phyloP scores from a whole-genome alignment of 176 grass and related monocot genomes.

The Oryza glaberrima region DNA sequence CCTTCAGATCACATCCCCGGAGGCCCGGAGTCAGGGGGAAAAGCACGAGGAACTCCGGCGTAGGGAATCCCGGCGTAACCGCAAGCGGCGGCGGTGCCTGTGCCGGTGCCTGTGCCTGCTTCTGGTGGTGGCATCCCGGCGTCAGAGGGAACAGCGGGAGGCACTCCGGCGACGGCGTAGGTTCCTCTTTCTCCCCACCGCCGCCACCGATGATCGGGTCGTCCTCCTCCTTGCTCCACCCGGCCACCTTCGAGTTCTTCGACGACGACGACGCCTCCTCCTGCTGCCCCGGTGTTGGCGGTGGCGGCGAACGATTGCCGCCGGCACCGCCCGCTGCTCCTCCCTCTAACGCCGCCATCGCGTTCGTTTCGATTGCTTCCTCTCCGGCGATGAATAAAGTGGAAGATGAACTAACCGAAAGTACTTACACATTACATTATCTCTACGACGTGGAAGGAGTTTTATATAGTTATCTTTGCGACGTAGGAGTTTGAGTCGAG shows the following conservation, averaged over 20 bases:
- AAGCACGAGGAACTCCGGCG: slow-evolving; percentile 9
- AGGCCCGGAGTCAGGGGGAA: not conserved
- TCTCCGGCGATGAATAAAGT: not conserved
- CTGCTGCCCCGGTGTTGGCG: not conserved
- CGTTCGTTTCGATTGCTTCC: not conserved
- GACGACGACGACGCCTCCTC: slow-evolving; percentile 1
- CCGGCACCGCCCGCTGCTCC: not conserved
- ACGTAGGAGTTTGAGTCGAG: no score
- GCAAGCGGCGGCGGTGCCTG: not conserved
- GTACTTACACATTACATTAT: no score
- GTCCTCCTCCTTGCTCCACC: slow-evolving; percentile 68
- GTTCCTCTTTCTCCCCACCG: no score
- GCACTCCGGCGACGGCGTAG: not conserved
- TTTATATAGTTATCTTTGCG: no score
- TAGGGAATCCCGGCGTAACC: not conserved
- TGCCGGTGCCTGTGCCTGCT: not conserved
- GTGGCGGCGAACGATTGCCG: no score
- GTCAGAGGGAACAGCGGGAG: slow-evolving; percentile 21
- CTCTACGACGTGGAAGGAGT: no score
- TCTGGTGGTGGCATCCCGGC: not conserved
- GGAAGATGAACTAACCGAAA: not conserved
- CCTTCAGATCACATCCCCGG: not conserved
- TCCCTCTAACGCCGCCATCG: not conserved
- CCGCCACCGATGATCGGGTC: not conserved
- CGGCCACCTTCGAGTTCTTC: slow-evolving; percentile 31